Base-by-base conservation (phyloP, 352 stramenopile species). In the Phytophthora vignae region DNA sequence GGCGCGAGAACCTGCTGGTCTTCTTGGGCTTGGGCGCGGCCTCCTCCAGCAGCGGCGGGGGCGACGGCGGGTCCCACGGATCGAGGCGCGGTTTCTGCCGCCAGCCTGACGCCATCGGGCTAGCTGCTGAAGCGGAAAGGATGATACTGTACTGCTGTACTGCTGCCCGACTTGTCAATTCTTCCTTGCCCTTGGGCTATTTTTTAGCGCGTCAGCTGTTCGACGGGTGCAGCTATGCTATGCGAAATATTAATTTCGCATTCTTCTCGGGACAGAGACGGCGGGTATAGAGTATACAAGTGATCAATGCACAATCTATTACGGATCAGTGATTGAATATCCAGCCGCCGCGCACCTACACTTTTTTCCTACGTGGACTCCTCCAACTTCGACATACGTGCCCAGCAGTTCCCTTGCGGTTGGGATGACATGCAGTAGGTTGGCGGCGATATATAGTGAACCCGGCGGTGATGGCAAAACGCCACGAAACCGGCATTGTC, bases 21-120 rank as follows among this genome's bases (percentile, higher is more conserved):
- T 52, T 69, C 21, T 44, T 76, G 33, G 33, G 33, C 42, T 63
- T 64, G 19, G 62, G 21, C 42, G 66, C 60, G 14, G 15, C 22
- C 44, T 76, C 74, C 50, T 78, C 61, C 17, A 78, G 55, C 11
- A 78, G 56, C 21, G 74, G 48, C 22, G 71, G 74, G 4, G 74
- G 71, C 15, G 70, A 75, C 33, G 60, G 38, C 27, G 64, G 55
- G 1, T 36, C 50, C 44, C 53, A 74, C 40, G 17, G 59, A 27
- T 65, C n/a, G 2, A 56, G 49, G 2, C 27, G 19, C 33, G 19
- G 29, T 12, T 31, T 48, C 57, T 36, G 46, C 17, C 55, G 60
- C 69, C 55, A 74, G 19, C 31, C 22, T 53, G 73, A 74, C 72
- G 73, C 63, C 68, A 76, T 77, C 17, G 29, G 17, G 36, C 11